Conservation (phyloP, 495 filamentous ascomycete species). For the Glonium stellatum region DNA sequence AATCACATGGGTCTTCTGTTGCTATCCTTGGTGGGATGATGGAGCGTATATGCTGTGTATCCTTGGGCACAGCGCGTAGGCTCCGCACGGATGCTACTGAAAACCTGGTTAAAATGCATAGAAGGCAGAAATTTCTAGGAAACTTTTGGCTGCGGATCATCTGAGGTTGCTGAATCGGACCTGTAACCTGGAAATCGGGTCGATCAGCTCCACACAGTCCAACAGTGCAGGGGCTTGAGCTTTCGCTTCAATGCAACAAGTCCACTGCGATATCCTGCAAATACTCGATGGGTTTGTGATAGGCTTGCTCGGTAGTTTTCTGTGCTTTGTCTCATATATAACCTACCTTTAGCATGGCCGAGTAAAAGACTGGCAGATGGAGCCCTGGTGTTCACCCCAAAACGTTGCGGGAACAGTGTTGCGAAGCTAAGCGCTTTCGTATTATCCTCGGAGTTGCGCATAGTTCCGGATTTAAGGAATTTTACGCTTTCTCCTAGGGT, state of each 20-base stretch:
- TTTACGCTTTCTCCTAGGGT: too few relatives aligned
- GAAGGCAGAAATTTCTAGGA: neutral
- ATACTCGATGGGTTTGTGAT: neutral
- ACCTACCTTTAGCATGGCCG: too few relatives aligned
- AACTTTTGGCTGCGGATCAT: conserved; percentile 6
- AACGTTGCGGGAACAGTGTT: too few relatives aligned
- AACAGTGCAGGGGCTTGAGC: conserved; percentile 2
- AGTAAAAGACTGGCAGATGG: too few relatives aligned
- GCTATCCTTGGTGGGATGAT: neutral
- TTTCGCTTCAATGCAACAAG: conserved; percentile 7
- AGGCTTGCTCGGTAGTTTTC: neutral
- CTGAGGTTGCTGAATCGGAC: conserved; percentile 17
- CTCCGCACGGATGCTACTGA: neutral
- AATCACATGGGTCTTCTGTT: conserved; percentile 12
- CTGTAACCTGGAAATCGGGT: conserved; percentile 17
- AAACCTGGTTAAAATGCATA: neutral
- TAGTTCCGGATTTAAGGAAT: too few relatives aligned
- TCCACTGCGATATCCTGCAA: conserved; percentile 5
- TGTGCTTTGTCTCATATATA: neutral
- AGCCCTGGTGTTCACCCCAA: too few relatives aligned
- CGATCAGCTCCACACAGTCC: conserved; percentile 5
- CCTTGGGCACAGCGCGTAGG: conserved; percentile 6
- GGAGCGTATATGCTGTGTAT: conserved; percentile 21
- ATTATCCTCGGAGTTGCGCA: too few relatives aligned
- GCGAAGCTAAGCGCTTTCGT: too few relatives aligned